Percentiles rank a stretch among this genome's conserved stretches.
Evolutionary conservation across 2,329 filamentous ascomycete genomes (phyloP).

Genomic region (Neonectria faginata): DNA sequence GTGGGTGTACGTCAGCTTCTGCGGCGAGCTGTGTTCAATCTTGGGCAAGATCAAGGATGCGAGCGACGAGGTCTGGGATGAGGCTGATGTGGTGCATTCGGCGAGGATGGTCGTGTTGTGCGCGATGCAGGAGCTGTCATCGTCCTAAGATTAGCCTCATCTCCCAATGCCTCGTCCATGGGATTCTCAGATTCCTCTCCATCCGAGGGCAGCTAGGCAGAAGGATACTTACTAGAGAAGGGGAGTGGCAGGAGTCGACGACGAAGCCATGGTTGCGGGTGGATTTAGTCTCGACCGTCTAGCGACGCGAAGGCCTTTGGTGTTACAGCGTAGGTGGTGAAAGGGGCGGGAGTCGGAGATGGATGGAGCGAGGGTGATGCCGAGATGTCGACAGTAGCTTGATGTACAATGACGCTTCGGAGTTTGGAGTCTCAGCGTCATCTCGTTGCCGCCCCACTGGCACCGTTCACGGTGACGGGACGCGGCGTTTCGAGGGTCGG

Average conservation of each 20-base stretch:
- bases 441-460: slow-evolving; percentile 36
- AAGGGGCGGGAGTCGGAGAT: slow-evolving; percentile 1
- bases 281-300: background rate
- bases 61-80: slow-evolving; percentile 85
- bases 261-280: slow-evolving; percentile 71
- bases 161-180: background rate
- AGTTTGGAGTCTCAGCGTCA: slow-evolving; percentile 39
- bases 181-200: background rate
- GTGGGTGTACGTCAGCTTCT: slow-evolving; percentile 96
- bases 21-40: slow-evolving; percentile 81
- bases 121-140: slow-evolving; percentile 86
- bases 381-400: slow-evolving; percentile 20
- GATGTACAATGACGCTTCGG: slow-evolving; percentile 41
- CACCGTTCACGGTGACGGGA: slow-evolving; percentile 5
- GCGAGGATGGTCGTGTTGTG: slow-evolving; percentile 92
- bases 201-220: background rate
- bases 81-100: slow-evolving; percentile 90
- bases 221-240: slow-evolving; percentile 74
- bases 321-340: background rate
- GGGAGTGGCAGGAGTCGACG: slow-evolving; percentile 74
- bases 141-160: slow-evolving; percentile 2
- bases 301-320: slow-evolving; percentile 3
- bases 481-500: slow-evolving; percentile 24
- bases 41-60: slow-evolving; percentile 96
- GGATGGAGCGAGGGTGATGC: slow-evolving; percentile 9